These are phyloP conservation scores for Collybia nuda DNA, from an alignment of 768 basidiomycete genomes.

Conservation along the genomic window DNA sequence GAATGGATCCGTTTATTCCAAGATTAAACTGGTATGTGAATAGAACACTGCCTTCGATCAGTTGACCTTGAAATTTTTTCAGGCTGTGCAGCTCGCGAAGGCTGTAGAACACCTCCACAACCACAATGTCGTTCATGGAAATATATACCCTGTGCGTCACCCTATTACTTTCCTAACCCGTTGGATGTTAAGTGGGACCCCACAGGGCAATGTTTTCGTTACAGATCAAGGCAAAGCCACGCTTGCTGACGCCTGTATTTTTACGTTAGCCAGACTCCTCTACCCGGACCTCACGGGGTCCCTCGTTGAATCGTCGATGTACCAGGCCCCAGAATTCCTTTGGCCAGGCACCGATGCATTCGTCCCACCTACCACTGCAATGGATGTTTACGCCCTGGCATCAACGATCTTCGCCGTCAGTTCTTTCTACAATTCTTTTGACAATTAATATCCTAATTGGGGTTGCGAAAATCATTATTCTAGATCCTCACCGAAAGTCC, in stretches of 20 bases:
- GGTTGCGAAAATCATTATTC: neutral
- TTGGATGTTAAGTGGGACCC: neutral
- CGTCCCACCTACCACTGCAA: slow-evolving; percentile 3
- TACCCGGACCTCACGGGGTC: neutral
- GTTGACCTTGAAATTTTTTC: neutral
- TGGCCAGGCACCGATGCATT: neutral
- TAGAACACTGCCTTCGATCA: neutral
- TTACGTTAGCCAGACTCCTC: slow-evolving; percentile 1
- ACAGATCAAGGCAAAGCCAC: slow-evolving; percentile 3
- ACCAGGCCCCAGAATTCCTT: slow-evolving; percentile 12
- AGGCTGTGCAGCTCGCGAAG: slow-evolving; percentile 10
- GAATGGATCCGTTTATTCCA: neutral
- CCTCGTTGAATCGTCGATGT: neutral
- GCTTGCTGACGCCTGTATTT: slow-evolving; percentile 7
- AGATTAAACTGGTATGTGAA: neutral
- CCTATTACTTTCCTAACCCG: neutral
- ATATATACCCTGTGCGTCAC: slow-evolving; percentile 12
- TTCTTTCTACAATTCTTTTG: neutral
- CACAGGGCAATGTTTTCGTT: slow-evolving; percentile 12
- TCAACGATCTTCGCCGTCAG: slow-evolving; percentile 11
- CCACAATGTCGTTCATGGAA: slow-evolving; percentile 9
- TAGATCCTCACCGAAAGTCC: slow-evolving; percentile 12
- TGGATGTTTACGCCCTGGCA: slow-evolving; percentile 13
- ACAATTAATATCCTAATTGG: neutral
- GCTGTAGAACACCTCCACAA: slow-evolving; percentile 11